Evolutionary conservation across 2,329 filamentous ascomycete species (phyloP), one percentile per base, ranked within the genome.

Genomic region (Magnaporthiopsis rhizophila): DNA sequence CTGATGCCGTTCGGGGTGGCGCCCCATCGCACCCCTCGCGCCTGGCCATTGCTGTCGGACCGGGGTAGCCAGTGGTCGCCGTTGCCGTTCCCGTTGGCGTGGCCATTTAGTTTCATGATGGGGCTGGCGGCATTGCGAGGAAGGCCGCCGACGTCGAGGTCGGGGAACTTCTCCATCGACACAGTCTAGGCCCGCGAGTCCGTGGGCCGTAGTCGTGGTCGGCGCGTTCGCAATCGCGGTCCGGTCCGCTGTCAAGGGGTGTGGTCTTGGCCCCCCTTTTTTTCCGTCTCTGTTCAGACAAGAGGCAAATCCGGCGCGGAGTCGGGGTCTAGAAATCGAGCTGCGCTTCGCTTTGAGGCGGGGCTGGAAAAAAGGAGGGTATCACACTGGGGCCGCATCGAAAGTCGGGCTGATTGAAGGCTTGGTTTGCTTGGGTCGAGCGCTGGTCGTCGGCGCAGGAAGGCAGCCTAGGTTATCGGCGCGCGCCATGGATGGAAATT

Each of bases 141-240:
- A 34, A 28, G 38, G 62, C 50, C 58, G 57, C 68, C 69, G 7
- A 74, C 67, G 69, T 85, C 83, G 69, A 83, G 75, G 67, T 86
- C 83, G 68, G 84, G 84, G 67, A 86, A 86, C 72, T 84, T 84
- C 73, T 86, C 83, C 74, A 83, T 83, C 30, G 71, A 69, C 45
- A 18, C 61, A n/a, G 61, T 28, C 61, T 30, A 53, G 38, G n/a
- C 45, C 18, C 45, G 7, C 21, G 45, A 8, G 45, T 53, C 45
- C 21, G 45, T 53, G 45, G 45, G 45, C 45, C 8, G 45, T n/a
- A 21, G 45, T 53, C 21, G 21, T 53, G 45, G 18, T 53, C 18
- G 45, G 6, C 45, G 45, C 45, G 18, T 53, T 24, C 6, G 45
- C 21, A 24, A 24, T 53, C 45, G 45, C n/a, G 18, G 45, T 24